Percentiles rank a stretch among this genome's conserved stretches.
These are phyloP conservation scores for Gamarada debralockiae DNA, from an alignment of 495 filamentous ascomycete species.

Conservation along the genomic window DNA sequence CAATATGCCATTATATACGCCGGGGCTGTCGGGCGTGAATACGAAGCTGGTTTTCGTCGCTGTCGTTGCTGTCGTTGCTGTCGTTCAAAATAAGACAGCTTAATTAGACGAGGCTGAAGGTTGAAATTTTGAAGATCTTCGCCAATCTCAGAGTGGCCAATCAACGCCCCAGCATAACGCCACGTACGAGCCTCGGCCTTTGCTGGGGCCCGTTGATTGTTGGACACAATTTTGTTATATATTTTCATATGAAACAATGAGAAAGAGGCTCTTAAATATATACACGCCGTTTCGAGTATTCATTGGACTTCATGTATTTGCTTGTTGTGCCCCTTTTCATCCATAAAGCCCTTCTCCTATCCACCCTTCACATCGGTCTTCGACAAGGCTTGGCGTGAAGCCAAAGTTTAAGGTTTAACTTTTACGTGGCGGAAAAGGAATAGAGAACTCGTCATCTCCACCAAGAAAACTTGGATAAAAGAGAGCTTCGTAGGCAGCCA, in stretches of 20 bases:
- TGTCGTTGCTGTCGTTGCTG: not conserved
- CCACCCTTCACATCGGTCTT: not conserved
- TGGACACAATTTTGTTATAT: too few species aligned
- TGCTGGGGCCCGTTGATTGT: not conserved
- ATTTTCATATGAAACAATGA: too few species aligned
- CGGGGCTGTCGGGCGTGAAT: not conserved
- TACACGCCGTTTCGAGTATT: too few species aligned
- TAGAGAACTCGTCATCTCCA: not conserved
- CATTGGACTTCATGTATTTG: too few species aligned
- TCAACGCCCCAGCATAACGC: not conserved
- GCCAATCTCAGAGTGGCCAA: slow-evolving; percentile 1
- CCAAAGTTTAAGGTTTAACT: not conserved
- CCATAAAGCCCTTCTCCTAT: not conserved
- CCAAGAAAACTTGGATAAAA: not conserved
- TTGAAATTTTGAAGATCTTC: not conserved
- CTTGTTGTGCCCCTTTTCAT: too few species aligned
- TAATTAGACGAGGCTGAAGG: not conserved
- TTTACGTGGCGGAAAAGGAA: not conserved
- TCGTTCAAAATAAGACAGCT: not conserved
- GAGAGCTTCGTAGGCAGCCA: too few species aligned
- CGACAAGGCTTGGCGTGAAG: not conserved
- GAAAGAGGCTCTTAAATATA: too few species aligned
- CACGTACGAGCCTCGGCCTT: not conserved
- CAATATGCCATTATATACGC: not conserved
- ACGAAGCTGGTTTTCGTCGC: not conserved